Conservation (phyloP, 1,284 basidiomycete species). For the Salmacisia buchloeana region DNA sequence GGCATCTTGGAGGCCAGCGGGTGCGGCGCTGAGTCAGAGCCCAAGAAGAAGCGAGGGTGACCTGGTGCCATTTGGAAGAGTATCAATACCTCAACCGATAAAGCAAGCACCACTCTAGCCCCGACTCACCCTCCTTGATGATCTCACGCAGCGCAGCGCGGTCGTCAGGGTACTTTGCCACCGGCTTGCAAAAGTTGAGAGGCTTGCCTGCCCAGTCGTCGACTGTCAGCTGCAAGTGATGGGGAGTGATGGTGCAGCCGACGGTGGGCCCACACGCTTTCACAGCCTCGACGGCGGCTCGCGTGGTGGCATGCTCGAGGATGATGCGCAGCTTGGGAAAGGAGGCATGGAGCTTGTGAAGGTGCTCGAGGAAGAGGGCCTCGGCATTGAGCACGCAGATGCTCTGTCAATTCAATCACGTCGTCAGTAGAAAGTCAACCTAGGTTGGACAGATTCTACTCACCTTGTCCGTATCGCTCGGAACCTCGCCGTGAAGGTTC, state of each 20-base stretch:
- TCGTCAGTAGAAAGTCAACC: not conserved
- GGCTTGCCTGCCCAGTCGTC: slow-evolving; percentile 97
- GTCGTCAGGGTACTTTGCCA: slow-evolving; percentile 93
- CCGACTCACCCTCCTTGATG: slow-evolving; percentile 54
- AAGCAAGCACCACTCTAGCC: not conserved
- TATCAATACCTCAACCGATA: not conserved
- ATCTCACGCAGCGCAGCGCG: slow-evolving; percentile 75
- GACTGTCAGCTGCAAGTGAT: slow-evolving; percentile 88
- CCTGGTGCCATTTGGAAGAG: too few species aligned
- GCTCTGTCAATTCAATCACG: slow-evolving; percentile 57
- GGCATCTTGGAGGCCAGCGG: slow-evolving; percentile 73
- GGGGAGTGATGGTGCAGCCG: slow-evolving; percentile 93
- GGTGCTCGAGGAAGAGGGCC: slow-evolving; percentile 78
- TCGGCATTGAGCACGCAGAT: slow-evolving; percentile 93
- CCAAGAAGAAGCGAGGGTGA: slow-evolving; percentile 93
- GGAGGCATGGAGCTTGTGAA: slow-evolving; percentile 70
- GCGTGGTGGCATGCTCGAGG: slow-evolving; percentile 96
- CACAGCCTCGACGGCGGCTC: slow-evolving; percentile 78
- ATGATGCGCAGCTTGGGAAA: slow-evolving; percentile 96
- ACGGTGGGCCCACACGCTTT: slow-evolving; percentile 62
- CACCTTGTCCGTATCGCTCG: slow-evolving; percentile 75
- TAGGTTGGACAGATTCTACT: slow-evolving; percentile 31
- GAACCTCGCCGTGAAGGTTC: slow-evolving; percentile 95
- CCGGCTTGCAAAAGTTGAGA: slow-evolving; percentile 95
- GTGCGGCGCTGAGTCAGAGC: slow-evolving; percentile 95